Evolutionary conservation across 306 rosid species (phyloP), one percentile per base, ranked within the genome.

Genomic region (Cyclanthera cordifolia): DNA sequence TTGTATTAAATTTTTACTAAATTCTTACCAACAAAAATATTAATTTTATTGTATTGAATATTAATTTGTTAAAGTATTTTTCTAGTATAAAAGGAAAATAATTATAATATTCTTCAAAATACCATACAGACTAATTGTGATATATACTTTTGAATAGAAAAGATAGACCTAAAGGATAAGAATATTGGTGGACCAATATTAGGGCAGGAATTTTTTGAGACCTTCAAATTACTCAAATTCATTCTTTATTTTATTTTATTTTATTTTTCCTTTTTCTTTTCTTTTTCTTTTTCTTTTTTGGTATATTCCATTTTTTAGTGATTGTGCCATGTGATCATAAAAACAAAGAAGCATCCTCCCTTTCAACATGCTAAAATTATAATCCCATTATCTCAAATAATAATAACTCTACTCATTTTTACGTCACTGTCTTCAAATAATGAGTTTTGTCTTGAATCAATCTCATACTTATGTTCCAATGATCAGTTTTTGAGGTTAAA

Each of bases 381-480:
- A 8, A n/a, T 24, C 67, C 67, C 67, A 60, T 19, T n/a, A 60
- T 34, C n/a, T 60, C 28, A n/a, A n/a, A n/a, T n/a, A n/a, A n/a
- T n/a, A n/a, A n/a, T n/a, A n/a, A n/a, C 43, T 57, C 21, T 57
- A 28, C 64, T 56, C 64, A 56, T 56, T 27, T 15, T 56, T 19
- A 24, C 61, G 13, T 55, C 61, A 55, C 61, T 34, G 25, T 55
- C 39, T 5, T 15, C 23, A 58, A 58, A 15, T 32, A 32, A 28
- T n/a, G 12, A 28, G 2, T 28, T 21, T 8, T 34, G 41, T 34
- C 16, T n/a, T 57, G 5, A 32, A 57, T 57, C 19, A 27, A 57
- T 28, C 43, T 5, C 60, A 23, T 54, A 24, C 5, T 57, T 27
- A 57, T 14, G 65, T 28, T 30, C 23, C 65, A 57, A 16, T 57